A percentile compares a stretch with the other conserved stretches of the same genome.
Conservation (phyloP, 2,329 filamentous ascomycete genomes). For the Ophiostoma sp. region DNA sequence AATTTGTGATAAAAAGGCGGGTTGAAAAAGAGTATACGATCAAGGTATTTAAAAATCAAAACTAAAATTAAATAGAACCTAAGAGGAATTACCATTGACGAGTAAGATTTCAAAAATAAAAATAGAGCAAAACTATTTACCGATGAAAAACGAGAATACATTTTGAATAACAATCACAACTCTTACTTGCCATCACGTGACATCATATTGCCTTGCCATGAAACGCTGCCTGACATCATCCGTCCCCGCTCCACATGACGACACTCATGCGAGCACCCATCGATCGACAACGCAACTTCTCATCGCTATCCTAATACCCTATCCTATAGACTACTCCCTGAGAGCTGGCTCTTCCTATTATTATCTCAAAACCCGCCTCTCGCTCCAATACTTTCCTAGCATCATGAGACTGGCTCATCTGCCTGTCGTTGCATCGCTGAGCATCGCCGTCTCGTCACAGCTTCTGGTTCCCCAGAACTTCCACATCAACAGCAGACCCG, state of each 20-base stretch:
- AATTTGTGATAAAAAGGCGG: no score
- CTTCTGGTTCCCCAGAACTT: slow-evolving; percentile 21
- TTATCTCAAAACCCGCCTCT: background rate
- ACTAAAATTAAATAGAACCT: no score
- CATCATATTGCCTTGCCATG: background rate
- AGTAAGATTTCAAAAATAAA: no score
- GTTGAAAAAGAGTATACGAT: no score
- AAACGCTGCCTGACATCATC: slow-evolving; percentile 7
- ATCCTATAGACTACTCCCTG: background rate
- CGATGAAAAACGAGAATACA: no score
- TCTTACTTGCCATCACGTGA: background rate
- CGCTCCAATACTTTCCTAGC: background rate
- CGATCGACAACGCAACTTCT: background rate
- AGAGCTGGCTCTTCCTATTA: background rate
- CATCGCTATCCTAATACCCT: background rate
- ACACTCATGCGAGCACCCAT: background rate
- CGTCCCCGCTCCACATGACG: slow-evolving; percentile 9
- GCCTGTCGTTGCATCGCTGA: slow-evolving; percentile 24
- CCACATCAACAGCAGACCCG: background rate
- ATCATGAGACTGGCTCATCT: slow-evolving; percentile 23
- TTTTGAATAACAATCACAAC: no score
- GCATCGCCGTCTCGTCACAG: slow-evolving; percentile 23
- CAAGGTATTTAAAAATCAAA: no score
- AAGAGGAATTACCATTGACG: no score
- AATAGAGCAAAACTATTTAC: no score